Base-by-base conservation (phyloP, 371 early-diverging fungal species). In the Mucor racemosus region DNA sequence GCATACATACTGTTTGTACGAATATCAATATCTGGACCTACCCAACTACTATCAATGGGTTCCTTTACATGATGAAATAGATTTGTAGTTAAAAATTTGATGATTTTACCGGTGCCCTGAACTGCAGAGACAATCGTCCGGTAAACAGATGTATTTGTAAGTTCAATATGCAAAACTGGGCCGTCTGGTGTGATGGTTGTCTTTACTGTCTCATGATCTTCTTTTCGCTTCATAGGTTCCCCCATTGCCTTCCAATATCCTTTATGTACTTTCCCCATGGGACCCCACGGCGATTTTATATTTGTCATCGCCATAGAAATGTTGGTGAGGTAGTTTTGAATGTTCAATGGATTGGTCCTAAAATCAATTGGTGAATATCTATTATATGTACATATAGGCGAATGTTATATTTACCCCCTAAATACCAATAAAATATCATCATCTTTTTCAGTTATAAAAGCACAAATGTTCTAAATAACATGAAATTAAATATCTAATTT, bases 161-260 rank as follows among this genome's bases (percentile, higher is more conserved):
- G 65, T 40, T 80, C 79, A 14, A 82, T 76, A 4, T 69, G 73
- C 34, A 81, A 54, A 5, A 72, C 64, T 1, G 71, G 50, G 4
- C 61, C 38, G n/a, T 53, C 48, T 34, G 26, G 55, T 46, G 62
- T 62, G n/a, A 10, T 38, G 15, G 62, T 19, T 17, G 46, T 39
- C 4, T 19, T 35, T 34, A 7, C 15, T 10, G 40, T 39, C 35
- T 57, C 44, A 42, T 41, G 34, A 56, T 64, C 64, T 15, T 42
- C 53, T 14, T 33, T 26, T 31, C 55, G 46, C 19, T 41, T 61
- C 11, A 46, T 55, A 6, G 77, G 74, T 31, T 85, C 84, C 0
- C 88, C 88, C 74, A 88, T 79, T 0, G 88, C 88, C 31, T 78
- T 78, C 81, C 84, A 88, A 68, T 84, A 86, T 3, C 88, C 88